phyloP scores from a whole-genome alignment of 768 basidiomycete genomes.

The Boletus tylopilopsis region DNA sequence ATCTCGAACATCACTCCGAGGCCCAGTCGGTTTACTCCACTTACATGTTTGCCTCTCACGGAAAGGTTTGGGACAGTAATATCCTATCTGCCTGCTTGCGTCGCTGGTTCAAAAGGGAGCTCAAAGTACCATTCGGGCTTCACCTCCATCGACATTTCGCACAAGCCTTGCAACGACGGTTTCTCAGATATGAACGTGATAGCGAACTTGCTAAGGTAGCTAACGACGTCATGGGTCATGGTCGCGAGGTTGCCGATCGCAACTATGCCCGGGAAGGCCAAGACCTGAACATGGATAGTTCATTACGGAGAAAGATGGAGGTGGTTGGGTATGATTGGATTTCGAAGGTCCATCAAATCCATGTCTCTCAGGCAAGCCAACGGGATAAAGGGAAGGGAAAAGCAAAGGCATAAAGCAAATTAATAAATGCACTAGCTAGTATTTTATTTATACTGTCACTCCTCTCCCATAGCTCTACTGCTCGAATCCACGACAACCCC shows the following conservation, averaged over 20 bases:
- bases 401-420: too few species aligned
- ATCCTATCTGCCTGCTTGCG: not conserved
- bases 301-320: not conserved
- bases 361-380: too few species aligned
- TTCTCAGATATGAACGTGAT: not conserved
- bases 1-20: too few species aligned
- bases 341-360: not conserved
- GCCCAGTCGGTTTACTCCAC: not conserved
- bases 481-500: too few species aligned
- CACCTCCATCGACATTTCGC: not conserved
- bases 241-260: not conserved
- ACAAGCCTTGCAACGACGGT: not conserved
- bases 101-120: not conserved
- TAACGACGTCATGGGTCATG: not conserved
- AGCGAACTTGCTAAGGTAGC: not conserved
- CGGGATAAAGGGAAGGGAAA: too few species aligned
- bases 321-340: not conserved
- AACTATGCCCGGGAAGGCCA: not conserved
- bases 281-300: not conserved
- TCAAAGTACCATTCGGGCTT: not conserved
- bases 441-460: too few species aligned
- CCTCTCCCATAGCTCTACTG: too few species aligned
- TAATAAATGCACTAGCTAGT: too few species aligned
- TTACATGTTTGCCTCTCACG: not conserved
- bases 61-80: not conserved